Base-by-base conservation (phyloP, 495 filamentous ascomycete genomes). In the Acidomyces sp. region DNA sequence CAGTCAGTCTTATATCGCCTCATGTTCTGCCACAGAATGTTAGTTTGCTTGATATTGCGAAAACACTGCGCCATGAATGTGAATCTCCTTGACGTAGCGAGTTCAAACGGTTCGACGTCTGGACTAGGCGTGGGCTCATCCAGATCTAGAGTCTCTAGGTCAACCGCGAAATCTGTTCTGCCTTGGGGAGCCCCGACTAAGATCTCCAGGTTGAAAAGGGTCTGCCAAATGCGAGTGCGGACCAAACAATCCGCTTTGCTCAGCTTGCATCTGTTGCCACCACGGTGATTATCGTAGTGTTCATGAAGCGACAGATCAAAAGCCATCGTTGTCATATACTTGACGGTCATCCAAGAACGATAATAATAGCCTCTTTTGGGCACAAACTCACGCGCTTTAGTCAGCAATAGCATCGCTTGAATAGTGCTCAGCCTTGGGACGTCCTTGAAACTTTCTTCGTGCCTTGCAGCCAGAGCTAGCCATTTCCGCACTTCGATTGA, bases 151-250 rank as follows among this genome's bases (percentile, higher is more conserved):
- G 80, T 78, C 3, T 83, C 71, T 12, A 75, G 63, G 33, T 81
- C 73, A 13, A 93, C 77, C 6, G 77, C 71, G 46, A 85, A 76
- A 51, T 93, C 85, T 39, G 70, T 79, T 13, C 86, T 80, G n/a
- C 85, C 92, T 79, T 97, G 90, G 1, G 92, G 85, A 13, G 80
- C 85, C 31, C 90, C 88, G 45, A 96, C 78, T 85, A 96, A 93
- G 20, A 88, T 67, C 58, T 96, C 90, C 24, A 84, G 75, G 18
- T 83, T 67, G 59, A 93, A 80, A 12, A 94, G 71, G 0, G 75
- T 82, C 56, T 96, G 85, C 90, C 90, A 97, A 32, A 96, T 75
- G 29, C 88, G 70, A 18, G 75, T 90, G 55, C 85, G 87, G 2
- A 47, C 28, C 34, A 27, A 38, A 27, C 48, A 52, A 15, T 52